A percentile compares a stretch with the other conserved stretches of the same genome.
Conservation (phyloP, 2,329 filamentous ascomycete genomes). For the Coleophoma eucalyptorum region DNA sequence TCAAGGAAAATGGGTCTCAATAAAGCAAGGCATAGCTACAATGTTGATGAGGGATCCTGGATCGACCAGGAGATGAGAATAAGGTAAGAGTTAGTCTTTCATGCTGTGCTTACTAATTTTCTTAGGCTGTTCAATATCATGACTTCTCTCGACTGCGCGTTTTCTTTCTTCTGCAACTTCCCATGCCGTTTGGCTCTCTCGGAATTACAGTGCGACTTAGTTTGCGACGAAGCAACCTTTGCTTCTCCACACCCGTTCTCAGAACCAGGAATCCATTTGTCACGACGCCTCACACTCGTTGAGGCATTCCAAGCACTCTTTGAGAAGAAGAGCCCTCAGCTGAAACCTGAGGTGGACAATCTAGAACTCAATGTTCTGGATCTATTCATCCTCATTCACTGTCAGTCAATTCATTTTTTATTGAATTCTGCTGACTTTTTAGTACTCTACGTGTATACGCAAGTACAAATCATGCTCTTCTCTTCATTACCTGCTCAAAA, state of each 20-base stretch:
- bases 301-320: conserved; percentile 36
- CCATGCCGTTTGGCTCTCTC: conserved; percentile 34
- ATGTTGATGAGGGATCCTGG: conserved; percentile 33
- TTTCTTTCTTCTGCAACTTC: conserved; percentile 40
- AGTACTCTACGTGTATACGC: conserved; percentile 18
- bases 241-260: conserved; percentile 35
- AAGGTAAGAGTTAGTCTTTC: conserved; percentile 24
- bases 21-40: conserved; percentile 32
- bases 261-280: conserved; percentile 32
- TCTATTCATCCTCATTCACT: conserved; percentile 19
- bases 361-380: conserved; percentile 14
- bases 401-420: conserved; percentile 5
- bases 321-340: conserved; percentile 3
- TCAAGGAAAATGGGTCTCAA: conserved; percentile 33
- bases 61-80: conserved; percentile 39
- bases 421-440: neutral
- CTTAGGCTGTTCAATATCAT: conserved; percentile 34
- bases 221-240: conserved; percentile 35
- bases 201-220: conserved; percentile 39
- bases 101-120: neutral
- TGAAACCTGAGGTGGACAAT: conserved; percentile 6
- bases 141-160: conserved; percentile 37
- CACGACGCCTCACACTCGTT: conserved; percentile 30
- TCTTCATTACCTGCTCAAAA: conserved; percentile 3
- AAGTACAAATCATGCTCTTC: conserved; percentile 16